phyloP scores from a whole-genome alignment of 768 basidiomycete species.

The Auriscalpium vulgare region DNA sequence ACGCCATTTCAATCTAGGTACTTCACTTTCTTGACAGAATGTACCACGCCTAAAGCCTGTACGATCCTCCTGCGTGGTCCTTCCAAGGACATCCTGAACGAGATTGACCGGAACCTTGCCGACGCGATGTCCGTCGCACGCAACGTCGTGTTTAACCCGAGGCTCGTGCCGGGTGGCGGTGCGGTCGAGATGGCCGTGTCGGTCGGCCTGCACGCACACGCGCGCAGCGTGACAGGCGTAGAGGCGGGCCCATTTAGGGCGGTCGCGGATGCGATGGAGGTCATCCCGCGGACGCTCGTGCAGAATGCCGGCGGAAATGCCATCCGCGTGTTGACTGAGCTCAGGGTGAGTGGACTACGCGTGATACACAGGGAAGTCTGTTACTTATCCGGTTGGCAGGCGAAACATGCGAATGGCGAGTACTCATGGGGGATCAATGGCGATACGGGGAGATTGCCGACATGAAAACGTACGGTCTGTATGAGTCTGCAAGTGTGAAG shows the following conservation, averaged over 20 bases:
- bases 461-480: slow-evolving; percentile 91
- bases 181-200: slow-evolving; percentile 98
- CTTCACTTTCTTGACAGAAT: slow-evolving; percentile 95
- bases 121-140: slow-evolving; percentile 97
- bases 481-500: slow-evolving; percentile 96
- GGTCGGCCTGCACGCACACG: slow-evolving; percentile 76
- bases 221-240: slow-evolving; percentile 74
- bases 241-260: slow-evolving; percentile 89
- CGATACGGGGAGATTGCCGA: slow-evolving; percentile 90
- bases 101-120: slow-evolving; percentile 94
- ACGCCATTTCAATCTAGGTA: slow-evolving; percentile 45
- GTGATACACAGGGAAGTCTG: no score
- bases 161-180: slow-evolving; percentile 90
- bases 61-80: slow-evolving; percentile 96
- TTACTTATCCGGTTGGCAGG: slow-evolving; percentile 35
- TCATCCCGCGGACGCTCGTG: slow-evolving; percentile 89
- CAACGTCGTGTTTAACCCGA: slow-evolving; percentile 94
- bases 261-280: slow-evolving; percentile 94
- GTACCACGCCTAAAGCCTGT: slow-evolving; percentile 87
- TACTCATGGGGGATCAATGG: slow-evolving; percentile 93
- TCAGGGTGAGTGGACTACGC: slow-evolving; percentile 53
- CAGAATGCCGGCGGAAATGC: slow-evolving; percentile 96
- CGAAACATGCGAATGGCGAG: slow-evolving; percentile 90
- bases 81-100: slow-evolving; percentile 96
- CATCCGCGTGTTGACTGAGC: slow-evolving; percentile 86